A percentile compares a stretch with the other conserved stretches of the same genome.
phyloP scores from a whole-genome alignment of 1,284 basidiomycete genomes.

The Cutaneotrichosporon sp. region DNA sequence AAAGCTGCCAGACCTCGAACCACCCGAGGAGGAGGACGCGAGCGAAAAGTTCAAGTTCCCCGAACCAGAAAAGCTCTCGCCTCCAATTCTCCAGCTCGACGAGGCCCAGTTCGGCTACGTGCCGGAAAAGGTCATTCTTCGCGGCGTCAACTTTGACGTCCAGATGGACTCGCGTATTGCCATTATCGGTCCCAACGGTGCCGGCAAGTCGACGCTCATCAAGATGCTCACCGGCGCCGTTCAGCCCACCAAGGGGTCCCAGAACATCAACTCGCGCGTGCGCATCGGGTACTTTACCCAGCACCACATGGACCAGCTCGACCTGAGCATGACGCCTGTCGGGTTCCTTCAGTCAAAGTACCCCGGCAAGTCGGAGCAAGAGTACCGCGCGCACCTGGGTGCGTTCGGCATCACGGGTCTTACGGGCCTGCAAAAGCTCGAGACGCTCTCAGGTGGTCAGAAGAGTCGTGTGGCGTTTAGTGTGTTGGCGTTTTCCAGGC shows the following conservation, averaged over 20 bases:
- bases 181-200: slow-evolving; percentile 69
- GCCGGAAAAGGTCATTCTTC: slow-evolving; percentile 72
- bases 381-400: slow-evolving; percentile 91
- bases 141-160: slow-evolving; percentile 81
- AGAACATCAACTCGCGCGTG: slow-evolving; percentile 83
- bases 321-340: slow-evolving; percentile 78
- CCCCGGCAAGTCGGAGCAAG: slow-evolving; percentile 93
- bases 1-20: slow-evolving; percentile 89
- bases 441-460: slow-evolving; percentile 71
- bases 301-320: slow-evolving; percentile 92
- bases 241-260: slow-evolving; percentile 70
- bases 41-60: slow-evolving; percentile 91
- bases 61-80: slow-evolving; percentile 90
- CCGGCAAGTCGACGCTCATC: slow-evolving; percentile 58
- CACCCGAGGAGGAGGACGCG: slow-evolving; percentile 80
- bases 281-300: slow-evolving; percentile 94
- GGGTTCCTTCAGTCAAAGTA: slow-evolving; percentile 86
- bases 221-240: slow-evolving; percentile 92
- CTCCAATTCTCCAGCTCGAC: slow-evolving; percentile 89
- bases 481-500: slow-evolving; percentile 76
- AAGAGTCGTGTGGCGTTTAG: slow-evolving; percentile 96
- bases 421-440: slow-evolving; percentile 63
- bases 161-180: slow-evolving; percentile 84
- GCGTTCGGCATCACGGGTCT: slow-evolving; percentile 97
- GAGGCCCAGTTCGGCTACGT: slow-evolving; percentile 89